A percentile compares a stretch with the other conserved stretches of the same genome.
These are phyloP conservation scores for Cercospora berteroae DNA, from an alignment of 2,329 filamentous ascomycete species.

Conservation along the genomic window DNA sequence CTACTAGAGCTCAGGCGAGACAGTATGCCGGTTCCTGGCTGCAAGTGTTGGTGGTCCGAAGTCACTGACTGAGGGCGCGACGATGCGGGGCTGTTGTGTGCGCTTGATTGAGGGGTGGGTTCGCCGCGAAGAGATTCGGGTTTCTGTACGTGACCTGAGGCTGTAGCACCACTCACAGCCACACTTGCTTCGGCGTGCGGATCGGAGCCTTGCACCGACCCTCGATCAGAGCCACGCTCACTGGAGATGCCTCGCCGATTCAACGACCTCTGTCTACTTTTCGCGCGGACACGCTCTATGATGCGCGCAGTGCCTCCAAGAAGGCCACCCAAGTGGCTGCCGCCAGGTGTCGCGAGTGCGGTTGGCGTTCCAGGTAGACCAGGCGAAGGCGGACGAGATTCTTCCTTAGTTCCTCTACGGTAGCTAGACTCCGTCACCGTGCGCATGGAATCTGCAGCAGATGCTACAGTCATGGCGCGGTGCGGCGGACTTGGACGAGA, in stretches of 20 bases:
- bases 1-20: slow-evolving; percentile 32
- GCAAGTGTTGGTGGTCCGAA: slow-evolving; percentile 25
- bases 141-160: slow-evolving; percentile 58
- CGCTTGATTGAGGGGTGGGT: slow-evolving; percentile 18
- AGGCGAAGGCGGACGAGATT: slow-evolving; percentile 44
- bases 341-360: slow-evolving; percentile 44
- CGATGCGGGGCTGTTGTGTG: slow-evolving; percentile 29
- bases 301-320: slow-evolving; percentile 49
- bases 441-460: slow-evolving; percentile 44
- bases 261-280: slow-evolving; percentile 46
- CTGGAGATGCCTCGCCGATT: slow-evolving; percentile 59
- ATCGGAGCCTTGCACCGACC: slow-evolving; percentile 57
- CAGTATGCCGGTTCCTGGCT: slow-evolving; percentile 22
- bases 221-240: slow-evolving; percentile 62
- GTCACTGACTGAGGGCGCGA: slow-evolving; percentile 26
- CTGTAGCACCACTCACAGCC: slow-evolving; percentile 60
- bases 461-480: slow-evolving; percentile 43
- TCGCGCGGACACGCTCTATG: slow-evolving; percentile 48
- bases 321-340: slow-evolving; percentile 45
- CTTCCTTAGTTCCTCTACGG: slow-evolving; percentile 25
- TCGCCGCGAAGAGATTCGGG: slow-evolving; percentile 47
- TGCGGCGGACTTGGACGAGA: slow-evolving; percentile 37
- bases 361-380: slow-evolving; percentile 46
- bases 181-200: slow-evolving; percentile 65
- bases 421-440: slow-evolving; percentile 48